Evolutionary conservation across 805 yeast species (phyloP), one percentile per base, ranked within the genome.

Genomic region (Candida vartiovaarae): DNA sequence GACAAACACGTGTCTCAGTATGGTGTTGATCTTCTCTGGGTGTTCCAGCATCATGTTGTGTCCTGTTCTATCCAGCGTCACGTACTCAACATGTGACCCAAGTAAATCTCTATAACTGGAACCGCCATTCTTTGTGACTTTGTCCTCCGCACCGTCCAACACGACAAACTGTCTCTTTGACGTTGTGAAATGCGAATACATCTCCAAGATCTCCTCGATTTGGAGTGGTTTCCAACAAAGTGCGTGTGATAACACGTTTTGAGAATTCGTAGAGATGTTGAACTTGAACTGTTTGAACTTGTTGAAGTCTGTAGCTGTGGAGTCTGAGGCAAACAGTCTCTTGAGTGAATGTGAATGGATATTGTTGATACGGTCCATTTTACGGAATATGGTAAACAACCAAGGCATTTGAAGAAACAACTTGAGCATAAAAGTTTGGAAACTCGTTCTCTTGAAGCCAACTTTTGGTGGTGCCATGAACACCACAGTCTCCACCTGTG

Each of bases 401-500:
- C 44, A 39, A 11, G 48, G 58, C 34, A 37, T 29, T 4, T 8
- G 30, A 8, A 35, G 35, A 30, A 45, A 45, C 20, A 34, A 4
- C 7, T 20, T 41, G n/a, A 46, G 38, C 4, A 36, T 38, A 1
- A 34, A 26, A 5, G 9, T 41, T 31, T 43, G 52, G 8, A 11
- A 27, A 27, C 34, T 36, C 6, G 31, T 32, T 27, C 48, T 45
- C 8, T 38, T n/a, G 10, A 40, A 38, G 8, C 54, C 49, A 10
- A 45, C 42, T 30, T 60, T 59, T 7, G 85, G 83, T 3, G 81
- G 78, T 1, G 80, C 65, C 38, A 78, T 53, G 27, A 78, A 59
- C 4, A 73, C 40, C 11, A 45, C 33, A 5, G 46, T 47, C 6
- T 47, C 47, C 5, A 56, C 37, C 7, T 39, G 44, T 3, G 25